Evolutionary conservation across 495 filamentous ascomycete genomes (phyloP).

Genomic region (Lasiosphaeria hispida): DNA sequence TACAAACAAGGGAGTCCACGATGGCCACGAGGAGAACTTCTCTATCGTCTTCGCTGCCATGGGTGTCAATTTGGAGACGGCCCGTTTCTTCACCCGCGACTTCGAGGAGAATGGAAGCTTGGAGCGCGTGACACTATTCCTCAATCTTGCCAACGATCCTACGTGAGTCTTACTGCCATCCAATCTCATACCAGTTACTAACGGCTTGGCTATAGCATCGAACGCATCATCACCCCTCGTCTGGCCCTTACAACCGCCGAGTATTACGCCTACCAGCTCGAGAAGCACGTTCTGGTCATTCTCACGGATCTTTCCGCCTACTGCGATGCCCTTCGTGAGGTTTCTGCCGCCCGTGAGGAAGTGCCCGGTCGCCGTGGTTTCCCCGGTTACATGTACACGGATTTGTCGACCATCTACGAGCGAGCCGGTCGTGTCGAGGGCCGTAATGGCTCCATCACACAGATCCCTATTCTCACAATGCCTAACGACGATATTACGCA

Average conservation of each 20-base stretch:
- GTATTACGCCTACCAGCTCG: constrained; percentile 99
- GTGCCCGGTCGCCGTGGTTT: constrained; percentile 99
- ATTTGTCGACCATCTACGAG: constrained; percentile 99
- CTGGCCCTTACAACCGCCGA: constrained; percentile 97
- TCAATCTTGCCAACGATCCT: constrained; percentile 98
- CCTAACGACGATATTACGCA: constrained; percentile 99
- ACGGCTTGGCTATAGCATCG: constrained; percentile 60
- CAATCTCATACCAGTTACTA: neutral
- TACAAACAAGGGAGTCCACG: constrained; percentile 89
- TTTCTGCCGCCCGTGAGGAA: constrained; percentile 97
- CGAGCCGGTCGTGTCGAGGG: constrained; percentile 97
- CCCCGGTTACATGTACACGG: constrained; percentile 99
- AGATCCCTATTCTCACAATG: constrained; percentile 99
- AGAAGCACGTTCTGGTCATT: constrained; percentile 99
- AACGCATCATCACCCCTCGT: constrained; percentile 99
- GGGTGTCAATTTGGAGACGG: constrained; percentile 99
- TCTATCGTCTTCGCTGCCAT: constrained; percentile 99
- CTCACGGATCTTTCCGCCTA: constrained; percentile 97
- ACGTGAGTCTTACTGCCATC: constrained; percentile 60
- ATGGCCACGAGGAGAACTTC: constrained; percentile 98
- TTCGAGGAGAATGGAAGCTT: constrained; percentile 99
- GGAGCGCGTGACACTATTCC: constrained; percentile 94
- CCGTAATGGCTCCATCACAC: constrained; percentile 96
- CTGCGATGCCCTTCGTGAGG: constrained; percentile 97
- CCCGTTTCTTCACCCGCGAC: constrained; percentile 96